Base-by-base conservation (phyloP, 371 early-diverging fungal genomes). In the Saksenaea vasiformis region DNA sequence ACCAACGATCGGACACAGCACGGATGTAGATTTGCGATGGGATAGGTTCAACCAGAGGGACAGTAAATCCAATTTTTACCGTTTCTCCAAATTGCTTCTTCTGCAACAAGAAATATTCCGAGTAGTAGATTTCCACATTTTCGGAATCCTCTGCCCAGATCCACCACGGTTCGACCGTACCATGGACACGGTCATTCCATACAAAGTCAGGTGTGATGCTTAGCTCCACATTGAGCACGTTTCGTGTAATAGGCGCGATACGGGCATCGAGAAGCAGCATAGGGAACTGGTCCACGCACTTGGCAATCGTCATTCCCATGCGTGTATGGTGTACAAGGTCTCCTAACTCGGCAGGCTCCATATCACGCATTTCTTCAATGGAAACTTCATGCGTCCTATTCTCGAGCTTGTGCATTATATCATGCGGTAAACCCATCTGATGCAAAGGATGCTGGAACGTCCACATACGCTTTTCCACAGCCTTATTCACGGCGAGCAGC, bases 381-480 rank as follows among this genome's bases (percentile, higher is more conserved):
- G 78, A 68, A 1, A 82, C 82, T 56, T 76, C 76, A 19, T 88
- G 78, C 5, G 78, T 74, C 1, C 86, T 76, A 17, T 68, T 72
- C 68, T 95, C 93, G 35, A 97, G 70, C 62, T 93, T 93, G 54
- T 81, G 70, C 53, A 93, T 74, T 17, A 96, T 86, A 9, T 93
- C 94, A 11, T 63, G 68, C 0, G 95, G 90, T 0, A 95, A 68
- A 0, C 82, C 88, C 82, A 97, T 94, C 71, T 97, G 98, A 9
- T 82, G 74, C 17, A 98, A 75, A 0, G 97, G 95, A 67, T 95
- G 95, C 70, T 98, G 95, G 67, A 92, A 95, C 3, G 93, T 87
- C 99, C 99, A 98, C 92, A 96, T 91, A 24, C 89, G 86, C 60
- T 87, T 87, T 60, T 98, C 97, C 15, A 98, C 87, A 1, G 94